These are phyloP conservation scores for Tricholoma saponaceum DNA, from an alignment of 768 basidiomycete species.

Conservation along the genomic window DNA sequence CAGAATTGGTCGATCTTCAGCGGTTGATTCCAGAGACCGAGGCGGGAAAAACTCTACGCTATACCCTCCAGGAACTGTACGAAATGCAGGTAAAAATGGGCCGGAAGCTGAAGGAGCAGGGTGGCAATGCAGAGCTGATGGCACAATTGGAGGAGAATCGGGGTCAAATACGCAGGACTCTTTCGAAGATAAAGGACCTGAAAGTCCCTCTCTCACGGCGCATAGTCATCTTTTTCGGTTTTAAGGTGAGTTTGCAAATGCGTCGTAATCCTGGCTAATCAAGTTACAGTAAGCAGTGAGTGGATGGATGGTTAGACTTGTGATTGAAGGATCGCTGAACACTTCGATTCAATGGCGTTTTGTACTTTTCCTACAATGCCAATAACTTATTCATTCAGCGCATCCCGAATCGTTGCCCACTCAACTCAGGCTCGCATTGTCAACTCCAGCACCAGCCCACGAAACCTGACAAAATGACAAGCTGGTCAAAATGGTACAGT, in stretches of 20 bases:
- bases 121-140: not conserved
- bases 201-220: not conserved
- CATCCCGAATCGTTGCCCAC: no score
- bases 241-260: not conserved
- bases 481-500: no score
- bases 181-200: not conserved
- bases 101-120: not conserved
- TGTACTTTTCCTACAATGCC: no score
- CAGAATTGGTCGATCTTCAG: slow-evolving; percentile 9
- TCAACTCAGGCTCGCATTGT: no score
- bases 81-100: slow-evolving; percentile 6
- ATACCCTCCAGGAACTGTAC: slow-evolving; percentile 10
- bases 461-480: no score
- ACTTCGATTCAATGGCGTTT: no score
- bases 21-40: slow-evolving; percentile 12
- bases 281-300: no score
- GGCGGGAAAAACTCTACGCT: slow-evolving; percentile 12
- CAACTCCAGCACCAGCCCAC: no score
- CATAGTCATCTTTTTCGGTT: not conserved
- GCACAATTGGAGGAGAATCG: not conserved
- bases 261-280: not conserved
- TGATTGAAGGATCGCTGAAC: no score
- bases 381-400: no score
- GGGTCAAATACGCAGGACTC: not conserved
- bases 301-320: no score